phyloP scores from a whole-genome alignment of 768 basidiomycete species.

The Lactarius psammicola region DNA sequence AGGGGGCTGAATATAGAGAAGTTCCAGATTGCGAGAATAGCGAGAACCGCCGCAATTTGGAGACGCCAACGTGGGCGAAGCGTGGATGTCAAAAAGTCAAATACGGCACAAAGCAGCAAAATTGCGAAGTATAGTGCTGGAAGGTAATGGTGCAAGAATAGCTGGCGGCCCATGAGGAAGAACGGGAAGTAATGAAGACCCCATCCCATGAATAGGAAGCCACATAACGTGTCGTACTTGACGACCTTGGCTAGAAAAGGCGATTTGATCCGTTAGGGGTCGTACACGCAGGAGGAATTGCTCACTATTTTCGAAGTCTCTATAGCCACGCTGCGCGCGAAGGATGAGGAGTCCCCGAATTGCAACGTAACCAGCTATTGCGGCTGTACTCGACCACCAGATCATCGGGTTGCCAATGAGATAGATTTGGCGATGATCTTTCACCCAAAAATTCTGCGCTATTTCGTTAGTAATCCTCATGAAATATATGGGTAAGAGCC shows the following conservation, averaged over 20 bases:
- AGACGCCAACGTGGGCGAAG: constrained; percentile 74
- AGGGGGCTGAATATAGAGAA: constrained; percentile 79
- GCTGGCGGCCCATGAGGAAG: constrained; percentile 94
- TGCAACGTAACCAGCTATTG: constrained; percentile 63
- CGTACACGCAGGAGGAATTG: constrained; percentile 9
- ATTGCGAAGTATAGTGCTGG: constrained; percentile 95
- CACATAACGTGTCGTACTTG: constrained; percentile 88
- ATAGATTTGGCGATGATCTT: constrained; percentile 94
- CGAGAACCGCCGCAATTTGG: constrained; percentile 74
- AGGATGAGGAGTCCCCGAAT: constrained; percentile 80
- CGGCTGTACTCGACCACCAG: constrained; percentile 83
- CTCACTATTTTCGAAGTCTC: constrained; percentile 91
- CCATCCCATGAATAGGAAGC: constrained; percentile 93
- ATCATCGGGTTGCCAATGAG: constrained; percentile 91
- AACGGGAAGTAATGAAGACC: constrained; percentile 93
- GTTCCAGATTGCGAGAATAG: constrained; percentile 73
- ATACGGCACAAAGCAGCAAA: constrained; percentile 69
- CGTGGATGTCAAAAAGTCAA: constrained; percentile 81
- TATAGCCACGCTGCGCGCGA: constrained; percentile 85
- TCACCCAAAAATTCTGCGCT: constrained; percentile 94
- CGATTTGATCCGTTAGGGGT: constrained; percentile 1
- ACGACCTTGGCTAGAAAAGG: constrained; percentile 69
- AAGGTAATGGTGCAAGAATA: constrained; percentile 98
- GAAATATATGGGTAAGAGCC: constrained; percentile 21
- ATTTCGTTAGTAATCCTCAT: neutral